Evolutionary conservation across 371 early-diverging fungal species (phyloP).

Genomic region (Mortierella sp.): DNA sequence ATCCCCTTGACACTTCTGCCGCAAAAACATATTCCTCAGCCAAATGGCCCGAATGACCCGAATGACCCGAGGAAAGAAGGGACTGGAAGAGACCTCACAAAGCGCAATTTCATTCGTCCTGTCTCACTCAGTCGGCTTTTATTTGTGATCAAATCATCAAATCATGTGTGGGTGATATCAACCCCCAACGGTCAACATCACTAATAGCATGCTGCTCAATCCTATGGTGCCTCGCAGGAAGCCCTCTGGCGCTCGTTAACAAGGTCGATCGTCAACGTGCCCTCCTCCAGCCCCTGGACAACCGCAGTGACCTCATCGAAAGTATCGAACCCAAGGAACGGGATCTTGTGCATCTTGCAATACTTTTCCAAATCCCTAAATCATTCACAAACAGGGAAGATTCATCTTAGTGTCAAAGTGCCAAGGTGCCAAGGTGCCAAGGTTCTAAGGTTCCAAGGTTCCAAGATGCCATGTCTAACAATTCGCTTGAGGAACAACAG

Average conservation of each 20-base stretch:
- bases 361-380: slow-evolving; percentile 66
- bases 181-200: neutral
- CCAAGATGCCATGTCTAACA: too few relatives aligned
- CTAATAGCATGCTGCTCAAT: neutral
- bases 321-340: slow-evolving; percentile 50
- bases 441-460: too few relatives aligned
- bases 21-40: neutral
- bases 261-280: slow-evolving; percentile 28
- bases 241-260: slow-evolving; percentile 35
- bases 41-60: neutral
- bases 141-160: neutral
- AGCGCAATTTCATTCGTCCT: neutral
- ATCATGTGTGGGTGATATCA: neutral
- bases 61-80: neutral
- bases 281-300: slow-evolving; percentile 43
- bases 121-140: neutral
- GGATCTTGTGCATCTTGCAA: slow-evolving; percentile 60
- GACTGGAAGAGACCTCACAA: too few relatives aligned
- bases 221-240: slow-evolving; percentile 20
- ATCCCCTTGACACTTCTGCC: neutral
- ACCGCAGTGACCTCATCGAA: slow-evolving; percentile 45
- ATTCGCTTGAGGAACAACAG: neutral
- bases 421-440: too few relatives aligned
- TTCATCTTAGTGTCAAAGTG: too few relatives aligned
- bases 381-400: neutral